Evolutionary conservation across 2,329 filamentous ascomycete genomes (phyloP).

Genomic region (Claviceps sp.): DNA sequence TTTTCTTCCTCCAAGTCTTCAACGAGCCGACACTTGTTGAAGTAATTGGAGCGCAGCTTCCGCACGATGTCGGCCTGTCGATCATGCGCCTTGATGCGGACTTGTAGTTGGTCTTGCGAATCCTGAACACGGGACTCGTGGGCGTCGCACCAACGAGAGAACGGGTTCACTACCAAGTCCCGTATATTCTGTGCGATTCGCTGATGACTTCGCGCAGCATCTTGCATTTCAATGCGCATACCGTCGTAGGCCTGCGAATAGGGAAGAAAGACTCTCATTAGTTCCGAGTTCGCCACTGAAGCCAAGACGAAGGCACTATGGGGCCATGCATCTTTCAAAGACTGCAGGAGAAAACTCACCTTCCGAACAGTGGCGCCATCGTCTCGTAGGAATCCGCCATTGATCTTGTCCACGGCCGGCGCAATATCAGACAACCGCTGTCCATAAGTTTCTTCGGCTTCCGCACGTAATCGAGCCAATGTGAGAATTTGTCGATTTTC

Average conservation of each 20-base stretch:
- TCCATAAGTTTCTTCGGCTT: constrained; percentile 86
- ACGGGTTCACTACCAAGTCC: constrained; percentile 87
- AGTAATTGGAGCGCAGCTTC: constrained; percentile 91
- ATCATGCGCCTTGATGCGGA: constrained; percentile 82
- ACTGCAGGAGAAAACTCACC: constrained; percentile 33
- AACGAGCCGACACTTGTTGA: constrained; percentile 94
- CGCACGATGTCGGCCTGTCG: constrained; percentile 80
- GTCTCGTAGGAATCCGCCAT: constrained; percentile 74
- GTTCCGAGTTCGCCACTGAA: constrained; percentile 2
- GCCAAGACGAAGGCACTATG: not conserved
- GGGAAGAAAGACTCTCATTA: constrained; percentile 6
- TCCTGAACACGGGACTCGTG: constrained; percentile 84
- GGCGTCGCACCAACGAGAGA: constrained; percentile 90
- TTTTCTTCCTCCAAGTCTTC: constrained; percentile 98
- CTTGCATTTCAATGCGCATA: constrained; percentile 81
- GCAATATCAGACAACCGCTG: constrained; percentile 70
- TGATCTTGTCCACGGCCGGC: constrained; percentile 66
- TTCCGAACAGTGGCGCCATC: constrained; percentile 94
- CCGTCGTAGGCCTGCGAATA: constrained; percentile 72
- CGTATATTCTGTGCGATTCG: constrained; percentile 96
- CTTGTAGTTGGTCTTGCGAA: constrained; percentile 87
- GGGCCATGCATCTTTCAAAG: not conserved
- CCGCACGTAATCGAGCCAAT: constrained; percentile 84
- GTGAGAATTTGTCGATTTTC: constrained; percentile 92
- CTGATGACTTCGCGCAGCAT: constrained; percentile 77